A percentile compares a stretch with the other conserved stretches of the same genome.
These are phyloP conservation scores for Pueraria montana DNA, from an alignment of 306 rosid species.

Conservation along the genomic window DNA sequence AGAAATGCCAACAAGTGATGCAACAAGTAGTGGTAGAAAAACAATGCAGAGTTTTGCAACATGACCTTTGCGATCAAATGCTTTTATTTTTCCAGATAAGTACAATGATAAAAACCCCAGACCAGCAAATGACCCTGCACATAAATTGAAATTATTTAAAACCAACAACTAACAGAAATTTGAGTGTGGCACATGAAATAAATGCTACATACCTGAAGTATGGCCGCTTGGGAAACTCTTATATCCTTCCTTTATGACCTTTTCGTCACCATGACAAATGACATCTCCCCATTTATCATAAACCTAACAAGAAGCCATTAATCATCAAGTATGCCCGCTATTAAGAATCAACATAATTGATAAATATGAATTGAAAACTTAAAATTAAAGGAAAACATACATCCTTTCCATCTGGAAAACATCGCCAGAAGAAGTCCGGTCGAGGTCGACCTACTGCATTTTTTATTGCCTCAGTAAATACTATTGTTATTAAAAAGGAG, in stretches of 20 bases:
- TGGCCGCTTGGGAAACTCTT: constrained; percentile 98
- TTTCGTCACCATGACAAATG: constrained; percentile 74
- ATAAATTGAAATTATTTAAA: constrained; percentile 44
- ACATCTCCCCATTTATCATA: constrained; percentile 82
- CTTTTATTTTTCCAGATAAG: constrained; percentile 82
- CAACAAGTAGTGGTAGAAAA: constrained; percentile 79
- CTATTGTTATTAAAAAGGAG: constrained; percentile 74
- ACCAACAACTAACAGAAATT: constrained; percentile 12
- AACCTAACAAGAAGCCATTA: constrained; percentile 59
- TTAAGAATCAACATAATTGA: constrained; percentile 5
- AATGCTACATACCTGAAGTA: constrained; percentile 73
- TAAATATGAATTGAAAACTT: constrained; percentile 17
- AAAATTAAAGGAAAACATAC: constrained; percentile 59
- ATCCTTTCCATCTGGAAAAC: constrained; percentile 97
- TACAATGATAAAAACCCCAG: constrained; percentile 83
- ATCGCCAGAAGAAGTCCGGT: constrained; percentile 96
- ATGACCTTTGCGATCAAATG: constrained; percentile 77
- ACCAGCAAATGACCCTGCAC: constrained; percentile 94
- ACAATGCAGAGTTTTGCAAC: constrained; percentile 81
- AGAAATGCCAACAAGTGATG: constrained; percentile 89
- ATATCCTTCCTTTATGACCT: constrained; percentile 82
- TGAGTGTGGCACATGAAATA: background rate
- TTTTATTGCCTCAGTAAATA: constrained; percentile 82
- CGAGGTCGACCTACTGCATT: constrained; percentile 95
- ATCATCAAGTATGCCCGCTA: constrained; percentile 13